These are phyloP conservation scores for Salix arbutifolia DNA, from an alignment of 345 rosid species.

Conservation along the genomic window DNA sequence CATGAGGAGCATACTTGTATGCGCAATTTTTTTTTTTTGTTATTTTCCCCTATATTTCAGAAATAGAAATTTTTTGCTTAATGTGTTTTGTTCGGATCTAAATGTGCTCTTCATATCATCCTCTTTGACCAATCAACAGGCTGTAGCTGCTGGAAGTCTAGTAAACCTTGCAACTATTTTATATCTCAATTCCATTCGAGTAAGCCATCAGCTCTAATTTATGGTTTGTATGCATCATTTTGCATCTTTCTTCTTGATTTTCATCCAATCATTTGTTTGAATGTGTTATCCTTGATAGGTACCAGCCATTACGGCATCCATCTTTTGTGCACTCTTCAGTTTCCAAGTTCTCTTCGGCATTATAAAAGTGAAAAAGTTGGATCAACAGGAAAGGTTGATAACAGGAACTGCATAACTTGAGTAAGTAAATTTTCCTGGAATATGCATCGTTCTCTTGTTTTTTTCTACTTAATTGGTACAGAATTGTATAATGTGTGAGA, in stretches of 20 bases:
- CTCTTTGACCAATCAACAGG: constrained; percentile 46
- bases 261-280: neutral
- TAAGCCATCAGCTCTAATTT: constrained; percentile 34
- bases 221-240: neutral
- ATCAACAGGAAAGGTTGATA: constrained; percentile 76
- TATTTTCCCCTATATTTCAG: neutral
- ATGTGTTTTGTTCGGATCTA: neutral
- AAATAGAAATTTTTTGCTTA: neutral
- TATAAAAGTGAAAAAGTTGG: constrained; percentile 73
- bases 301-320: constrained; percentile 66
- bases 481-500: neutral
- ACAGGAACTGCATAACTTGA: constrained; percentile 76
- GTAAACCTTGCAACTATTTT: constrained; percentile 87
- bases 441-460: neutral
- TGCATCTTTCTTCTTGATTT: neutral
- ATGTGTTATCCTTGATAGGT: constrained; percentile 39
- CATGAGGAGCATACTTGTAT: neutral
- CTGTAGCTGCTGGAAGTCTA: constrained; percentile 93
- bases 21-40: neutral
- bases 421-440: constrained; percentile 22
- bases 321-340: constrained; percentile 67
- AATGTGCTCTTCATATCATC: neutral
- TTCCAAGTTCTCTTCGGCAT: constrained; percentile 78
- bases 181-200: constrained; percentile 78
- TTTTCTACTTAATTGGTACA: neutral